Percentiles rank a stretch among this genome's conserved stretches.
Evolutionary conservation across 2,329 filamentous ascomycete species (phyloP).

Genomic region (Pestalotiopsis sp.): DNA sequence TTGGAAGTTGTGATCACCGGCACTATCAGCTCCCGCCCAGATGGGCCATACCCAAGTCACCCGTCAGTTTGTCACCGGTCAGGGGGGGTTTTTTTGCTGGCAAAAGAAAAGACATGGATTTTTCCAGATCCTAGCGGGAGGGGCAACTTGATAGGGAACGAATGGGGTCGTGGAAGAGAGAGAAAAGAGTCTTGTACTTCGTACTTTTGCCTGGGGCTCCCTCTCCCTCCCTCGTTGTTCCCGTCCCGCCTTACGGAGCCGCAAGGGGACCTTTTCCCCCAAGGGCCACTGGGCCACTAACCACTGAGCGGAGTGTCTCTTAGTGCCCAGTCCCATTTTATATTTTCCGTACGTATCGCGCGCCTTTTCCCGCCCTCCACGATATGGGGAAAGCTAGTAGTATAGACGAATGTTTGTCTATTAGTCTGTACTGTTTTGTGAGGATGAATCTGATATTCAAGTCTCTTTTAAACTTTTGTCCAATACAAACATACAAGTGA

Average conservation of each 20-base stretch:
- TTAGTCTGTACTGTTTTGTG: too few relatives aligned
- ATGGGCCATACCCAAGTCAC: neutral
- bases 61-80: neutral
- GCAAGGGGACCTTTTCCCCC: neutral
- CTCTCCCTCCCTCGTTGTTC: neutral
- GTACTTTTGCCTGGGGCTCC: neutral
- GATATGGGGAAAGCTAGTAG: too few relatives aligned
- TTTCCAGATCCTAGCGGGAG: neutral
- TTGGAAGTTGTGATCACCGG: constrained; percentile 10
- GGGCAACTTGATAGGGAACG: neutral
- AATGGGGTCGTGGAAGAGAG: neutral
- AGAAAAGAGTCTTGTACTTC: neutral
- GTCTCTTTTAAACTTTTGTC: too few relatives aligned
- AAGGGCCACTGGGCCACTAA: too few relatives aligned
- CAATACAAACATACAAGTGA: too few relatives aligned
- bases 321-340: too few relatives aligned
- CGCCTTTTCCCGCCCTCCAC: too few relatives aligned
- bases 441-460: too few relatives aligned
- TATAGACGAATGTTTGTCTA: too few relatives aligned
- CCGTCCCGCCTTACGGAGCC: neutral
- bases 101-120: neutral
- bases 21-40: constrained; percentile 8
- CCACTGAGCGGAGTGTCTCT: too few relatives aligned
- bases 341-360: too few relatives aligned
- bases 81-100: neutral